phyloP scores from a whole-genome alignment of 768 basidiomycete genomes.

The Russula brevipes region DNA sequence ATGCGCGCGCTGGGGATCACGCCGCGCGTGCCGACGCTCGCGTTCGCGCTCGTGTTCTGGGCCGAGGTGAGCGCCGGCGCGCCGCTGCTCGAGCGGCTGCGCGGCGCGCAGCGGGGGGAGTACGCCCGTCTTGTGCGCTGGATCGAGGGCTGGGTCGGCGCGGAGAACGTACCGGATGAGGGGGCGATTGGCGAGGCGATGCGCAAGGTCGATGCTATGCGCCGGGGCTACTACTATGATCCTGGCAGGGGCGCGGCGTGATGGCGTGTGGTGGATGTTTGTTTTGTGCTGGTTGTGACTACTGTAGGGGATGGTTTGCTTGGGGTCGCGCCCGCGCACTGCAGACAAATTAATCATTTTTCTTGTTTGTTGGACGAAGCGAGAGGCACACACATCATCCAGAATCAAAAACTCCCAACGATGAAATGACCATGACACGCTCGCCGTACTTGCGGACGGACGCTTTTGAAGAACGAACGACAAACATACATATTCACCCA shows the following conservation, averaged over 20 bases:
- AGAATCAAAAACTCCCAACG: too few species aligned
- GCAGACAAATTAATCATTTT: too few species aligned
- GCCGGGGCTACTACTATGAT: constrained; percentile 37
- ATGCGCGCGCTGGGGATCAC: constrained; percentile 55
- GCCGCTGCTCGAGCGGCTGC: constrained; percentile 49
- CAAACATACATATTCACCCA: too few species aligned
- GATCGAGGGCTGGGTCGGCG: constrained; percentile 31
- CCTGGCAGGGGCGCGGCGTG: neutral
- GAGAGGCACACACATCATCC: too few species aligned
- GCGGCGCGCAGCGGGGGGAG: constrained; percentile 25
- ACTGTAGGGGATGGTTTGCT: too few species aligned
- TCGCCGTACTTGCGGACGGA: too few species aligned
- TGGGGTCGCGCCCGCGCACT: too few species aligned
- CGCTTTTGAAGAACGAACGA: too few species aligned
- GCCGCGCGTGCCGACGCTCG: constrained; percentile 53
- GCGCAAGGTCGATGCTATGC: constrained; percentile 16
- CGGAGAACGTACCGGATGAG: constrained; percentile 27
- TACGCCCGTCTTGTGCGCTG: constrained; percentile 28
- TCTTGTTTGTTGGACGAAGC: too few species aligned
- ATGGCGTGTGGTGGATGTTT: neutral
- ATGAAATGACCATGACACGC: too few species aligned
- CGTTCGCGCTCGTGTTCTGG: constrained; percentile 63
- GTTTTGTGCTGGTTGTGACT: too few species aligned
- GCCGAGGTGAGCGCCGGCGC: constrained; percentile 60
- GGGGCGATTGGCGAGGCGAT: constrained; percentile 24